Percentiles rank a stretch among this genome's conserved stretches.
These are phyloP conservation scores for Blastobotrys elegans DNA, from an alignment of 1,139 yeast genomes.

Conservation along the genomic window DNA sequence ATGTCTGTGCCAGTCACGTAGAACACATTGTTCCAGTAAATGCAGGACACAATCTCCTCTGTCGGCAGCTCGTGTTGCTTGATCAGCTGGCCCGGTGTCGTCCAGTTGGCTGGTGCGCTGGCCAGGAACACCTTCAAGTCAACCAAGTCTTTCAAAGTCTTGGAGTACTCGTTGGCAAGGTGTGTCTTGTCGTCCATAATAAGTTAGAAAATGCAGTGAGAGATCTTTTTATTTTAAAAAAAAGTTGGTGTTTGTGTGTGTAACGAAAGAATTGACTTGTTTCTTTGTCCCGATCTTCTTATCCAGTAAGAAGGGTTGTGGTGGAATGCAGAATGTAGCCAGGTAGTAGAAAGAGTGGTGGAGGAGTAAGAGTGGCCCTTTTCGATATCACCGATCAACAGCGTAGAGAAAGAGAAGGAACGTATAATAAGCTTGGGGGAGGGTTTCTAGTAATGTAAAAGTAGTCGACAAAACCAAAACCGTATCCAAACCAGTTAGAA, in stretches of 20 bases:
- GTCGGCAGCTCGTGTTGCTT: constrained; percentile 79
- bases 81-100: constrained; percentile 79
- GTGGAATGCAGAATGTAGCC: not conserved
- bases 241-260: not conserved
- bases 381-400: constrained; percentile 5
- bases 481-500: not conserved
- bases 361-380: not conserved
- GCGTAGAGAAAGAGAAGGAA: constrained; percentile 1
- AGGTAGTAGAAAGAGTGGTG: no score
- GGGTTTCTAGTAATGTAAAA: not conserved
- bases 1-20: constrained; percentile 96
- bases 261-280: not conserved
- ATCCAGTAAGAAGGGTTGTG: constrained; percentile 2
- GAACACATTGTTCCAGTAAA: constrained; percentile 85
- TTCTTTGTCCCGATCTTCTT: not conserved
- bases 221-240: not conserved
- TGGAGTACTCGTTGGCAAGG: constrained; percentile 16
- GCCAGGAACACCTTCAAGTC: constrained; percentile 65
- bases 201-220: not conserved
- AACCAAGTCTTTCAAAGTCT: constrained; percentile 15
- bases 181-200: constrained; percentile 9
- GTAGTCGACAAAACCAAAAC: not conserved
- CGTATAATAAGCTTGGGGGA: not conserved
- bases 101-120: constrained; percentile 95
- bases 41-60: constrained; percentile 88